Base-by-base conservation (phyloP, 768 basidiomycete species). In the Podaxis rugospora region DNA sequence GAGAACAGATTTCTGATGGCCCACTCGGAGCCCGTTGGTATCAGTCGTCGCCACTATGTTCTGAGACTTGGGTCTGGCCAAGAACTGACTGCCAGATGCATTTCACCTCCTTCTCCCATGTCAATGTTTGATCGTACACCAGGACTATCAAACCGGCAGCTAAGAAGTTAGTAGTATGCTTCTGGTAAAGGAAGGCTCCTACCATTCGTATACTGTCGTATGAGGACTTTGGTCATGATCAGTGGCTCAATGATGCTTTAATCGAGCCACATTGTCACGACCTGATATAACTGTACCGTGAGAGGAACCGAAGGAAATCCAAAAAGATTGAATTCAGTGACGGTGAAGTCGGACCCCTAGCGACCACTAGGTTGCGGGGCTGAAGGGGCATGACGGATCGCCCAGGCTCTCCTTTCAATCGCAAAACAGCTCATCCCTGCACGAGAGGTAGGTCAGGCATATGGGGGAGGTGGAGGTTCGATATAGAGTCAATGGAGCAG, bases 71-170 rank as follows among this genome's bases (percentile, higher is more conserved):
- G 11, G 13, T 18, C 14, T 18, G n/a, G 40, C 40, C n/a, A 23
- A 49, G 18, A 1, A 53, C 32, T 10, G 13, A 57, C 57, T 5
- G 4, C 57, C 57, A 57, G 47, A 57, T 57, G 42, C 35, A 50
- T n/a, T 51, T 40, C 35, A 50, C 47, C 35, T 59, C 57, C 18
- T 42, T 39, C 18, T 52, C 51, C 57, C 57, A 59, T 14, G 57
- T 59, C 14, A 59, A 32, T 28, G 27, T 7, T 1, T 59, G 57
- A 21, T 59, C 57, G 13, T 51, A 59, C 23, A 59, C 14, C 25
- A 52, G 25, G 5, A 59, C 16, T 11, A n/a, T 40, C 36, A 59
- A 32, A 3, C 50, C 57, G 23, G 57, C 39, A 21, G 36, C 57
- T 35, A 36, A 25, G 3, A 21, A 23, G 11, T 49, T 6, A 27